Conservation (phyloP, 2,329 filamentous ascomycete species). For the Paraconiothyrium sp. region DNA sequence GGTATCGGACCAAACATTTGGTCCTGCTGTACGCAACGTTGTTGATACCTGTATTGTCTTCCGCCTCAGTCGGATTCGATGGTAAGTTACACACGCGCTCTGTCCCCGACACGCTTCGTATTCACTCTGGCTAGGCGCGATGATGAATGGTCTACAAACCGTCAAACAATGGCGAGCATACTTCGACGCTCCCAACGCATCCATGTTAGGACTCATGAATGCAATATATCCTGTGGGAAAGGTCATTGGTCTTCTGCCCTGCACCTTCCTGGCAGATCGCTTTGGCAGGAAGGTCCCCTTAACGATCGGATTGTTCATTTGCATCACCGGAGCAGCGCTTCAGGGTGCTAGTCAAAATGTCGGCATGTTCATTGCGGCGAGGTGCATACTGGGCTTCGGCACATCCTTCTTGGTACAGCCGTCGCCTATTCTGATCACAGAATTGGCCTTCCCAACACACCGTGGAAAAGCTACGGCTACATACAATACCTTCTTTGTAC, state of each 20-base stretch:
- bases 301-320: constrained; percentile 42
- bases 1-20: too few species aligned
- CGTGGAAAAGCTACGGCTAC: not conserved
- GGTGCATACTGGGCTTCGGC: constrained; percentile 43
- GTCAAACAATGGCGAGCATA: too few species aligned
- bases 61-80: too few species aligned
- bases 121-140: too few species aligned
- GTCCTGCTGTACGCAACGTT: too few species aligned
- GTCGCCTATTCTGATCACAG: not conserved
- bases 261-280: constrained; percentile 44
- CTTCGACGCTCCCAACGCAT: too few species aligned
- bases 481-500: not conserved
- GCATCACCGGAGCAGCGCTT: constrained; percentile 39
- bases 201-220: not conserved
- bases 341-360: constrained; percentile 24
- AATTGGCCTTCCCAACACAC: not conserved
- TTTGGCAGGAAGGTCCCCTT: constrained; percentile 46
- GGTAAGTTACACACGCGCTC: too few species aligned
- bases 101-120: too few species aligned
- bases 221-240: not conserved
- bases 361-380: constrained; percentile 46
- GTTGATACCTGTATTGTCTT: too few species aligned
- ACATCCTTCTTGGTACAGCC: not conserved
- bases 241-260: constrained; percentile 33
- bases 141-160: too few species aligned